Conservation (phyloP, 1,284 basidiomycete genomes). For the Phylloporus sp. region DNA sequence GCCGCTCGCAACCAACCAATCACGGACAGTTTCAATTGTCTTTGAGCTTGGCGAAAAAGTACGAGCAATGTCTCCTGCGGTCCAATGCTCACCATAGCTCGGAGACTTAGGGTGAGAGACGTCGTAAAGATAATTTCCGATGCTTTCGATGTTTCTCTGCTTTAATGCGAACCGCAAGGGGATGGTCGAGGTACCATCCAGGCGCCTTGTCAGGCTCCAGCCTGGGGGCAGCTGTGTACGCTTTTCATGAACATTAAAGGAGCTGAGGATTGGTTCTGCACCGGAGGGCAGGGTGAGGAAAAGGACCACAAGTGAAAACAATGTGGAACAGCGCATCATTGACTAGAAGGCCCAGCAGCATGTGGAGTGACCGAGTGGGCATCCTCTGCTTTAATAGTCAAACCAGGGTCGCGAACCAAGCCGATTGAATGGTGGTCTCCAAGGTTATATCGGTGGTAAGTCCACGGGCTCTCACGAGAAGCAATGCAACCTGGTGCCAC, state of each 20-base stretch:
- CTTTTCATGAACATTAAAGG: background rate
- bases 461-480: too few species aligned
- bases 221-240: background rate
- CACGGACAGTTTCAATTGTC: slow-evolving; percentile 41
- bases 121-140: slow-evolving; percentile 42
- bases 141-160: slow-evolving; percentile 43
- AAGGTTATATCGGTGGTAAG: too few species aligned
- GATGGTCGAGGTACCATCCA: background rate
- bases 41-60: slow-evolving; percentile 46
- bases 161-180: slow-evolving; percentile 25
- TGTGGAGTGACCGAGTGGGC: too few species aligned
- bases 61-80: slow-evolving; percentile 37
- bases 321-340: background rate
- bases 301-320: background rate
- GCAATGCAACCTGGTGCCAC: too few species aligned
- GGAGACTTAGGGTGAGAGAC: slow-evolving; percentile 47
- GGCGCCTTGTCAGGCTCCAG: background rate
- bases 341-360: background rate
- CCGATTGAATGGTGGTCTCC: too few species aligned
- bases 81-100: slow-evolving; percentile 50
- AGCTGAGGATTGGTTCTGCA: background rate
- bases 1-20: slow-evolving; percentile 44
- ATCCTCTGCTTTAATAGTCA: too few species aligned
- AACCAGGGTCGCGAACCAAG: too few species aligned
- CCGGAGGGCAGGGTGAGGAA: background rate